Base-by-base conservation (phyloP, 148 eudicot genomes). In the Rhododendron griersonianum region DNA sequence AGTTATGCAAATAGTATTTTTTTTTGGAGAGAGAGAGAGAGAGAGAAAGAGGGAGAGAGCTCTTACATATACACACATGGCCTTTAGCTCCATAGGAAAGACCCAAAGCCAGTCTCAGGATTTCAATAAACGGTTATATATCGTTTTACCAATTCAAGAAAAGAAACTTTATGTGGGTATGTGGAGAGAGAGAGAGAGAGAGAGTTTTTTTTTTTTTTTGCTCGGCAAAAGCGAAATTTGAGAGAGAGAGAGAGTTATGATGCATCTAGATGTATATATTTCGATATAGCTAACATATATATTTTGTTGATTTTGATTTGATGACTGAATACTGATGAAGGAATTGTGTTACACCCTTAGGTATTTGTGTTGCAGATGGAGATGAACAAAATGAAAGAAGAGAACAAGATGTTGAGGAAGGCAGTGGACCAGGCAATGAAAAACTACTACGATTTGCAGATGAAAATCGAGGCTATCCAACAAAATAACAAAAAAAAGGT, bases 341-440 rank as follows among this genome's bases (percentile, higher is more conserved):
- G 25, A 23, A 25, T 82, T 57, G 23, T n/a, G 18, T 28, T 67
- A 55, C 86, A 37, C 75, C 30, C 37, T 11, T 50, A 92, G 94
- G 28, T 92, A 76, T 85, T 79, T 39, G 86, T 30, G 59, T 71
- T 92, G 80, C 91, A 90, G 88, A 88, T 47, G 88, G 88, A 88
- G 89, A 88, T 90, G 91, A 84, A 86, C 21, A 83, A 86, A 18
- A 89, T 92, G 90, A 92, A 87, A 83, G 94, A 92, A 86, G 94
- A 92, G 88, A 92, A 92, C 87, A 87, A 88, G 85, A 65, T 87
- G 61, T 59, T 92, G 82, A 88, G 82, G 87, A 86, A 87, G 78
- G 92, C 89, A 35, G 90, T 92, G 57, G 91, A 92, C 83, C 85
- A 88, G 80, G 87, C 91, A 35, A 87, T 90, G 90, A 92, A 89